Evolutionary conservation across 2,329 filamentous ascomycete genomes (phyloP).

Genomic region (Colletotrichum sp.): DNA sequence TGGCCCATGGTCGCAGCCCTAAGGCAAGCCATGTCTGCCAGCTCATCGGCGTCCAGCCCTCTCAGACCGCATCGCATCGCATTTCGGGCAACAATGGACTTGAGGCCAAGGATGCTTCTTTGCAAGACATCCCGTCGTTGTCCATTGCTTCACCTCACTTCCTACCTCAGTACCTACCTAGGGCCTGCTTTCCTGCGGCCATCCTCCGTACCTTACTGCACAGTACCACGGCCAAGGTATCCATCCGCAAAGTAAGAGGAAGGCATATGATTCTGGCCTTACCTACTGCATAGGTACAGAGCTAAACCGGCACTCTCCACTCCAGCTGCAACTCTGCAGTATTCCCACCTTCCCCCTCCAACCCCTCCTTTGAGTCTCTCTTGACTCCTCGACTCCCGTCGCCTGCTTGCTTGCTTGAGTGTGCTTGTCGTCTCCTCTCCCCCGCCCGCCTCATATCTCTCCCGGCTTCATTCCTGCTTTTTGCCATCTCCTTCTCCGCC

Average conservation of each 20-base stretch:
- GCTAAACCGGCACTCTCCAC: neutral
- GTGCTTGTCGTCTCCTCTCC: neutral
- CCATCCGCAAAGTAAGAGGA: neutral
- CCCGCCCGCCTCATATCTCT: neutral
- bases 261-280: neutral
- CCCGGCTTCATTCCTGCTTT: neutral
- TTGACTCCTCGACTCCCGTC: neutral
- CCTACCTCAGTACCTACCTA: neutral
- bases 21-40: slow-evolving; percentile 21
- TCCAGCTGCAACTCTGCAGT: neutral
- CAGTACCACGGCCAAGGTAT: neutral
- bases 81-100: neutral
- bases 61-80: neutral
- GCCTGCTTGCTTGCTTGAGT: neutral
- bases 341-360: neutral
- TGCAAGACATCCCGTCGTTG: neutral
- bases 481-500: neutral
- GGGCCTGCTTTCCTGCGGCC: neutral
- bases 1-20: slow-evolving; percentile 10
- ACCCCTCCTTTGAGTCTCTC: neutral
- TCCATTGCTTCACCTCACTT: neutral
- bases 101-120: neutral
- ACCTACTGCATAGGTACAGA: neutral
- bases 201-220: neutral
- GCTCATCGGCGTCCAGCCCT: neutral